These are phyloP conservation scores for Zalaria sp. DNA, from an alignment of 2,329 filamentous ascomycete genomes.

Conservation along the genomic window DNA sequence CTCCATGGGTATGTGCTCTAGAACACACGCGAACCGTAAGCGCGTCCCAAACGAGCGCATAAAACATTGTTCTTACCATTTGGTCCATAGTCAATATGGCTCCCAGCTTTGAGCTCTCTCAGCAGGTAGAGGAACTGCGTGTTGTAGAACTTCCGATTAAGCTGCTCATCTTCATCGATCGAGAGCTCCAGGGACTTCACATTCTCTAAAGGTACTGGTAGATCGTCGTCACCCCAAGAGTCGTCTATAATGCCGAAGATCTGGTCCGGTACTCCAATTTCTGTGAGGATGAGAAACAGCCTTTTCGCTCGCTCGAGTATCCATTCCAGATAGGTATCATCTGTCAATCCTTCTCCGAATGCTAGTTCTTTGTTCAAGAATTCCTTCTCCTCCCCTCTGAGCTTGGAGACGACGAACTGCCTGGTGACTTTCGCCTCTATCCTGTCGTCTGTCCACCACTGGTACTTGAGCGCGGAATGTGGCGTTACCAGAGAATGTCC, in stretches of 20 bases:
- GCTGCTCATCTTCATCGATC: conserved; percentile 42
- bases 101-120: conserved; percentile 44
- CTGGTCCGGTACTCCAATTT: conserved; percentile 55
- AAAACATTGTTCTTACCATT: conserved; percentile 15
- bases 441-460: conserved; percentile 59
- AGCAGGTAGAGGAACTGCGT: conserved; percentile 61
- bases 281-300: conserved; percentile 57
- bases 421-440: conserved; percentile 58
- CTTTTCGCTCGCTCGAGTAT: conserved; percentile 55
- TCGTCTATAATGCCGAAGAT: conserved; percentile 65
- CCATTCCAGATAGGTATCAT: conserved; percentile 68
- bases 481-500: conserved; percentile 36
- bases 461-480: conserved; percentile 32
- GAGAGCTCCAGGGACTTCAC: conserved; percentile 50
- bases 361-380: conserved; percentile 48
- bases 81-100: conserved; percentile 49
- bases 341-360: conserved; percentile 47
- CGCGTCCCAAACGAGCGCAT: neutral
- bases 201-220: conserved; percentile 53
- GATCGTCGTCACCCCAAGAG: conserved; percentile 62
- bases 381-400: conserved; percentile 48
- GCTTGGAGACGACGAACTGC: conserved; percentile 50
- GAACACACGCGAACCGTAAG: neutral
- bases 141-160: conserved; percentile 56
- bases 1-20: conserved; percentile 55